A percentile compares a stretch with the other conserved stretches of the same genome.
phyloP scores from a whole-genome alignment of 495 filamentous ascomycete genomes.

The Aspergillus campestris region DNA sequence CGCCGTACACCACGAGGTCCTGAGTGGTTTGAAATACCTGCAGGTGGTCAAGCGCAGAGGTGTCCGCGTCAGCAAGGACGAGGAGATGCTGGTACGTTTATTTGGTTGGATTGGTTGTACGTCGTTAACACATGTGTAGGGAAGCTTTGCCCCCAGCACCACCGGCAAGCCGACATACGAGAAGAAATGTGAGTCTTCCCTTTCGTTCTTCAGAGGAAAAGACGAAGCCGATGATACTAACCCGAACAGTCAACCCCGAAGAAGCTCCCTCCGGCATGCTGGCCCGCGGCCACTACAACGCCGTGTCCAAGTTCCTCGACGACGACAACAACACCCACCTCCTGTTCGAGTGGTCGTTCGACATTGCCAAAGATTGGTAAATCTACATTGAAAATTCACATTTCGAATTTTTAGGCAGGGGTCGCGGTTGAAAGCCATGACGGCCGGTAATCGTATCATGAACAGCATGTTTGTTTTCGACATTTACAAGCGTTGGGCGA shows the following conservation, averaged over 20 bases:
- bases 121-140: conserved; percentile 32
- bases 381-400: conserved; percentile 8
- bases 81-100: conserved; percentile 92
- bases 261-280: conserved; percentile 87
- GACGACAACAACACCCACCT: conserved; percentile 84
- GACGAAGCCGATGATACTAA: no score
- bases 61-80: conserved; percentile 74
- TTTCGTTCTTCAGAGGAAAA: background rate
- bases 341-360: conserved; percentile 86
- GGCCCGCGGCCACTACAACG: conserved; percentile 77
- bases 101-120: no score
- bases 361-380: conserved; percentile 89
- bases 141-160: conserved; percentile 86
- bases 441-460: conserved; percentile 6
- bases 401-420: no score
- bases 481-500: conserved; percentile 12
- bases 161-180: conserved; percentile 71
- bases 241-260: conserved; percentile 64
- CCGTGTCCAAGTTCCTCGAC: conserved; percentile 78
- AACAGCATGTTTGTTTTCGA: conserved; percentile 12
- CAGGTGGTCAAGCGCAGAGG: conserved; percentile 86
- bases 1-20: conserved; percentile 90
- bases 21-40: conserved; percentile 89
- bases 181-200: conserved; percentile 71
- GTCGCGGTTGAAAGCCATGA: no score